Conservation (phyloP, 768 basidiomycete species). For the Leccinum subgranulosum region DNA sequence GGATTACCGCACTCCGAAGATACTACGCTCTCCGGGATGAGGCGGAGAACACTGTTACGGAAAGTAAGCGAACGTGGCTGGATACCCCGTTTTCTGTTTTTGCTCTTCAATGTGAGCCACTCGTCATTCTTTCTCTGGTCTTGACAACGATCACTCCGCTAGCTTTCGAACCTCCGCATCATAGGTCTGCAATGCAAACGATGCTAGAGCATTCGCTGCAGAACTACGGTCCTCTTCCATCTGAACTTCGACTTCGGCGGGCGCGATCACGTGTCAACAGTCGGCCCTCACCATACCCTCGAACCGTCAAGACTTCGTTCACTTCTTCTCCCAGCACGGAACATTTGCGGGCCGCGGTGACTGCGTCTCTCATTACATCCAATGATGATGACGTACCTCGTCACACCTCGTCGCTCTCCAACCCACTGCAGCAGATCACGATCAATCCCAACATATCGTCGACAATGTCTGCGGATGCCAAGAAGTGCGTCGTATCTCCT, state of each 20-base stretch:
- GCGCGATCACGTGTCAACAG: constrained; percentile 67
- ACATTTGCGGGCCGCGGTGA: constrained; percentile 28
- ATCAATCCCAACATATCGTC: constrained; percentile 41
- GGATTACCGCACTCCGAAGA: constrained; percentile 58
- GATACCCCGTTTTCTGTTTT: constrained; percentile 76
- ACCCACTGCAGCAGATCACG: constrained; percentile 41
- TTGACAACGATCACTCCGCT: constrained; percentile 2
- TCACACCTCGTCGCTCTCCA: constrained; percentile 22
- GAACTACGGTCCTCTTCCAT: constrained; percentile 70
- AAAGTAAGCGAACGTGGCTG: constrained; percentile 62
- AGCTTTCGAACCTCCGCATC: constrained; percentile 71
- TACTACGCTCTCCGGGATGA: constrained; percentile 71
- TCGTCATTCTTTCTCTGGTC: neutral
- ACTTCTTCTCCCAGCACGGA: constrained; percentile 39
- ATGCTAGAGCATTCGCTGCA: constrained; percentile 70
- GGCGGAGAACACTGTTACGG: constrained; percentile 59
- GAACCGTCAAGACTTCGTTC: constrained; percentile 43
- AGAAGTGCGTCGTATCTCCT: constrained; percentile 28
- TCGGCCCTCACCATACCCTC: constrained; percentile 72
- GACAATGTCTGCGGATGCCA: constrained; percentile 27
- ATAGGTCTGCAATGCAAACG: constrained; percentile 67
- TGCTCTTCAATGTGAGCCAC: constrained; percentile 65
- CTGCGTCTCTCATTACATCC: constrained; percentile 19
- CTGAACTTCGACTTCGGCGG: constrained; percentile 61
- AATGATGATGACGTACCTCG: constrained; percentile 12